Base-by-base conservation (phyloP, 2,329 filamentous ascomycete species). In the Hymenoscyphus albidus region DNA sequence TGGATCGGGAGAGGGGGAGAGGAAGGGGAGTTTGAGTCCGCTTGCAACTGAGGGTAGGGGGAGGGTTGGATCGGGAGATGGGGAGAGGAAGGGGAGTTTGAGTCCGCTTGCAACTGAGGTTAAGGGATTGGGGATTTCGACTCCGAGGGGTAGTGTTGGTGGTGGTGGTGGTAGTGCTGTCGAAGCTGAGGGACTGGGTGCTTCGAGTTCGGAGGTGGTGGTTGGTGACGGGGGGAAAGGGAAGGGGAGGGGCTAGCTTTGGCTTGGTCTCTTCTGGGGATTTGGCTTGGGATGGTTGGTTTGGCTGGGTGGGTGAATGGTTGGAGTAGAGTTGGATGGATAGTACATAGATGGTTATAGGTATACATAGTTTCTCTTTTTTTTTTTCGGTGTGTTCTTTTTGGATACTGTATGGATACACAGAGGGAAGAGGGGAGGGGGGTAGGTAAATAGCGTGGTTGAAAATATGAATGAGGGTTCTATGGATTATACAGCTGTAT, bases 121-220 rank as follows among this genome's bases (percentile, higher is more conserved):
- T n/a, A 18, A 38, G 18, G 58, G 58, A 14, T 62, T 61, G 61
- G 59, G 27, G 27, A 27, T 27, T 27, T 27, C 27, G 3, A n/a
- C 13, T 35, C 22, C 39, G 9, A 14, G 54, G 18, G 18, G 22
- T 16, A 35, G 5, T 32, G 42, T 44, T n/a, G 44, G 16, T 22
- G 54, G 13, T 10, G 59, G 59, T 39, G 59, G 64, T 56, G 64
- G 59, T 64, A 58, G n/a, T 16, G 61, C 58, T 44, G 61, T 40
- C 35, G 58, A 58, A 54, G 39, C 27, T 27, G 31, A 38, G 18
- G 58, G 58, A 14, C 59, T 59, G 61, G 59, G 35, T 35, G 35
- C 9, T 35, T 51, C 44, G 18, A 22, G 9, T 10, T 3, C n/a
- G 7, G 44, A 48, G 14, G 16, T 16, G 44, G 44, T 18, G n/a